Evolutionary conservation across 257 asterid genomes (phyloP).

Genomic region (Penstemon newberryi): DNA sequence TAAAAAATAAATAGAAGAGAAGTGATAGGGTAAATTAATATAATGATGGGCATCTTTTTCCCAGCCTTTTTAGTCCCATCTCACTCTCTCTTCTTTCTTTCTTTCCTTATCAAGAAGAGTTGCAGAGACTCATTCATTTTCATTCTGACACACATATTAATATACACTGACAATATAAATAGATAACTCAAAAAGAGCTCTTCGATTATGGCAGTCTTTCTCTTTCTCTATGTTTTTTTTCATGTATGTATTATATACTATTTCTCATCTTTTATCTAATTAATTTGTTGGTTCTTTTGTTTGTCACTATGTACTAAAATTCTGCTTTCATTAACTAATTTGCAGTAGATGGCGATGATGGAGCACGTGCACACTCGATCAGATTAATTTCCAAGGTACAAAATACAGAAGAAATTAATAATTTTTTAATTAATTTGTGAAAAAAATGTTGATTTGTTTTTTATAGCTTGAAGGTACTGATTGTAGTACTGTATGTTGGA

Average conservation of each 20-base stretch:
- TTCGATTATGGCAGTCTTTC: background rate
- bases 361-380: conserved; percentile 46
- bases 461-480: background rate
- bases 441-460: background rate
- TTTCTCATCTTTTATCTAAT: no score
- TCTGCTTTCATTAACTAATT: conserved; percentile 5
- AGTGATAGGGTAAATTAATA: background rate
- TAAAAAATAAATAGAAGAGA: conserved; percentile 8
- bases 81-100: conserved; percentile 33
- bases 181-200: background rate
- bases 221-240: background rate
- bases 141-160: background rate
- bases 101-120: conserved; percentile 44
- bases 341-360: conserved; percentile 37
- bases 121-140: conserved; percentile 31
- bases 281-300: background rate
- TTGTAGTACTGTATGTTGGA: conserved; percentile 33
- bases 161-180: no score
- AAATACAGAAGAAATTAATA: conserved; percentile 3
- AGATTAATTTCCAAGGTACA: conserved; percentile 26
- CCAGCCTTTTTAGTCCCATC: conserved; percentile 51
- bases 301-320: conserved; percentile 1
- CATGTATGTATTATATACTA: background rate
- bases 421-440: background rate
- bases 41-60: conserved; percentile 21